Base-by-base conservation (phyloP, 495 filamentous ascomycete genomes). In the Neurospora intermedia region DNA sequence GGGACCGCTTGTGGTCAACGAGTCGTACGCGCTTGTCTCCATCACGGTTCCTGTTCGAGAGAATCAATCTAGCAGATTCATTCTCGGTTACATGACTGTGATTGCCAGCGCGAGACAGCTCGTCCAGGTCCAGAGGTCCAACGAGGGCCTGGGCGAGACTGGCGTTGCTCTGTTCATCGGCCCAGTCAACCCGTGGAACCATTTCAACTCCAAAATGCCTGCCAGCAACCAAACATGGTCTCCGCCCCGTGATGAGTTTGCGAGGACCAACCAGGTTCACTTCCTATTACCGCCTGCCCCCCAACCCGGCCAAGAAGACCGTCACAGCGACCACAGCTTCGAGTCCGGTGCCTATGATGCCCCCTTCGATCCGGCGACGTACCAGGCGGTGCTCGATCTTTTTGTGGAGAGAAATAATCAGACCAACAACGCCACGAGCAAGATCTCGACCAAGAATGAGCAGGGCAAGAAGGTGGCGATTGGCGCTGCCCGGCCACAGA, bases 41-140 rank as follows among this genome's bases (percentile, higher is more conserved):
- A 79, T 96, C 72, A 94, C 93, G 3, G 76, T 93, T 23, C 91
- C 93, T 0, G 88, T 96, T 40, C 84, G 92, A 71, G 88, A 90
- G 72, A 90, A 90, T 75, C 84, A 84, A 3, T 87, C 85, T 11
- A 72, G 76, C 48, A 80, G 80, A 18, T 87, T 90, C 71, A 87
- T 92, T 5, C 85, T 96, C 15, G 93, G 91, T 4, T 96, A 89
- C 81, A 86, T 94, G 83, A 94, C 92, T 3, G 78, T 92, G 3
- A 83, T 95, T 40, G 85, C 89, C n/a, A 88, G 89, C 70, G 90
- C 89, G 0, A 80, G 80, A 13, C 84, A 88, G 3, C 80, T 96
- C 15, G 81, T 89, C 27, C 77, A 84, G 45, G 86, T 93, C 8
- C 80, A 87, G n/a, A 75, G 76, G 10, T 90, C 90, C 9, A 80